These are phyloP conservation scores for Fraxinus sp. DNA, from an alignment of 305 asterid genomes.

Conservation along the genomic window DNA sequence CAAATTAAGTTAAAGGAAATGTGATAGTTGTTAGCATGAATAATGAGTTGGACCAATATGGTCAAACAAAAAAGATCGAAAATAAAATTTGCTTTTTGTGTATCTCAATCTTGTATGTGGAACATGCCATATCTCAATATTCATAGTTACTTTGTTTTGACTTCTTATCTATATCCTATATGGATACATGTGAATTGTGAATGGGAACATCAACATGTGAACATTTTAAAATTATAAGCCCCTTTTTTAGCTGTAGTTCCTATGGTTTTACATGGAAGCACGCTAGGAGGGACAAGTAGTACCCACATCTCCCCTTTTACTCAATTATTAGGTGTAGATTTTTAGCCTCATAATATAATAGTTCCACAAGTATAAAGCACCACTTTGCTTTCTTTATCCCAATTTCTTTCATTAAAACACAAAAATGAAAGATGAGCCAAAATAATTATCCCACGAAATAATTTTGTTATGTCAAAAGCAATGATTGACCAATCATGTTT, in stretches of 20 bases:
- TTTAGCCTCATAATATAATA: not conserved
- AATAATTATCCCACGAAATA: not conserved
- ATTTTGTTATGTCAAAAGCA: not conserved
- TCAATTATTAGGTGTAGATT: not conserved
- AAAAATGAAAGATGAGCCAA: not conserved
- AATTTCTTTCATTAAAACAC: not conserved
- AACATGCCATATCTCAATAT: not conserved
- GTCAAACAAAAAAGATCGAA: no score
- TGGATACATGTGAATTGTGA: not conserved
- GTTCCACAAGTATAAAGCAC: not conserved
- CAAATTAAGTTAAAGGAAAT: no score
- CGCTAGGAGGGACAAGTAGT: slow-evolving; percentile 2
- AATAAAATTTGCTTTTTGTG: no score
- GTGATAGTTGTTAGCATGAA: no score
- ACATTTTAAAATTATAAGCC: not conserved
- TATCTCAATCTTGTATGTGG: not conserved
- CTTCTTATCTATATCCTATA: not conserved
- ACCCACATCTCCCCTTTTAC: not conserved
- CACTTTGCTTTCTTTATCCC: not conserved
- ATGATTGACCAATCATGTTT: not conserved
- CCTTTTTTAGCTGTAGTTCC: not conserved
- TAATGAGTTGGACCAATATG: no score
- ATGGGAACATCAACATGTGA: slow-evolving; percentile 1
- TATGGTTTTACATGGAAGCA: slow-evolving; percentile 12
- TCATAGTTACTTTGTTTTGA: not conserved